phyloP scores from a whole-genome alignment of 192 early-diverging fungal species.

The Backusella liffmaniae region DNA sequence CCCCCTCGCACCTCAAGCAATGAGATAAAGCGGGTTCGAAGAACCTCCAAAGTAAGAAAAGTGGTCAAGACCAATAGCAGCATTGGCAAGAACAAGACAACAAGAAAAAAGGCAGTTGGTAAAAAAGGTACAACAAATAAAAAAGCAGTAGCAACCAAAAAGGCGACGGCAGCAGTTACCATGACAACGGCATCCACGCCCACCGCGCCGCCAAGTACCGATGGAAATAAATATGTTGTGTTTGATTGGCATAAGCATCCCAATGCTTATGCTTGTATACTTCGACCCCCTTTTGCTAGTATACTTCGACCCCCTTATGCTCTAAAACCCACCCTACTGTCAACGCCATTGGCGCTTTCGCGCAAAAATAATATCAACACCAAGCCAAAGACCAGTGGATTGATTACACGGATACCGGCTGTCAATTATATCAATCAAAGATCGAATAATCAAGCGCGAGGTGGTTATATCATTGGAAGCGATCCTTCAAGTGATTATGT shows the following conservation, averaged over 20 bases:
- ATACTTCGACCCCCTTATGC: background rate
- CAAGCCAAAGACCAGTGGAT: background rate
- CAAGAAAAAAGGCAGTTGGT: background rate
- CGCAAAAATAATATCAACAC: background rate
- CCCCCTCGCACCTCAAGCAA: background rate
- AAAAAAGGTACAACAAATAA: background rate
- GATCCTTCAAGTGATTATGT: background rate
- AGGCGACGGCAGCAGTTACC: background rate
- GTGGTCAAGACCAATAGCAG: background rate
- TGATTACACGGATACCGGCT: background rate
- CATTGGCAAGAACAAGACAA: background rate
- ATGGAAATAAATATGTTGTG: background rate
- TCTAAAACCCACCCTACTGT: background rate
- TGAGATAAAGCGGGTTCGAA: background rate
- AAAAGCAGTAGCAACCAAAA: background rate
- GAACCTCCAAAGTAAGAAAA: background rate
- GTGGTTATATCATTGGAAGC: constrained; percentile 13
- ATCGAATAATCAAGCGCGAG: background rate
- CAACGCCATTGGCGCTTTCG: background rate
- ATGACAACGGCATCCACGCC: too few relatives aligned
- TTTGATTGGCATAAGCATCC: background rate
- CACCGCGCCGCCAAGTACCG: background rate
- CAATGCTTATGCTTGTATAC: background rate
- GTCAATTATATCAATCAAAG: background rate
- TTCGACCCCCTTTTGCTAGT: background rate